phyloP scores from a whole-genome alignment of 2,329 filamentous ascomycete genomes.

The Tolypocladium ophioglossoides region DNA sequence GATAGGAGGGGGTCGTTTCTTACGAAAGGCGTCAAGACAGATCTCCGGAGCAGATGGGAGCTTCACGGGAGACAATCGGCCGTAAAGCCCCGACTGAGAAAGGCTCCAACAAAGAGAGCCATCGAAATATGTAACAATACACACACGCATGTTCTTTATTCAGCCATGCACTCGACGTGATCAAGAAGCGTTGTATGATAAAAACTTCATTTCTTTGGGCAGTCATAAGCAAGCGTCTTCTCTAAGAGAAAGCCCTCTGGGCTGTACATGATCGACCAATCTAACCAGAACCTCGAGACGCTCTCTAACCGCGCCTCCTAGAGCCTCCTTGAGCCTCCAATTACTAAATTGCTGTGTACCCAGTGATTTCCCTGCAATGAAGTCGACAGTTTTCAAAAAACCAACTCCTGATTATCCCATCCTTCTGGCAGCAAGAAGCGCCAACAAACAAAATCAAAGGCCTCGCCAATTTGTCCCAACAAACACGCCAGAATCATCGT shows the following conservation, averaged over 20 bases:
- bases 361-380: slow-evolving; percentile 1
- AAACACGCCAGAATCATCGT: slow-evolving; percentile 1
- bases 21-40: not conserved
- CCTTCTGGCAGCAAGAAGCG: slow-evolving; percentile 2
- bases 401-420: slow-evolving; percentile 10
- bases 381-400: slow-evolving; percentile 8
- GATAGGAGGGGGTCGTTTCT: not conserved
- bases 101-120: not conserved
- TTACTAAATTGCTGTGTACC: slow-evolving; percentile 5
- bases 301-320: not conserved
- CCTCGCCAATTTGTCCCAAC: slow-evolving; percentile 1
- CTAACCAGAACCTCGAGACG: not conserved
- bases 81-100: not conserved
- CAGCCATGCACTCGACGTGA: not conserved
- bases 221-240: not conserved
- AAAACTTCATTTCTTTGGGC: not conserved
- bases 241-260: not conserved
- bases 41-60: not conserved
- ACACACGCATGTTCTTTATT: not conserved
- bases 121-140: not conserved
- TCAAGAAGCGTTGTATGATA: not conserved
- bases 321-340: not conserved
- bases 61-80: not conserved
- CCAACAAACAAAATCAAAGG: not conserved
- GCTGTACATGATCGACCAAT: slow-evolving; percentile 1